Evolutionary conservation across 495 filamentous ascomycete genomes (phyloP), one percentile per base, ranked within the genome.

Genomic region (Talaromyces ruber): DNA sequence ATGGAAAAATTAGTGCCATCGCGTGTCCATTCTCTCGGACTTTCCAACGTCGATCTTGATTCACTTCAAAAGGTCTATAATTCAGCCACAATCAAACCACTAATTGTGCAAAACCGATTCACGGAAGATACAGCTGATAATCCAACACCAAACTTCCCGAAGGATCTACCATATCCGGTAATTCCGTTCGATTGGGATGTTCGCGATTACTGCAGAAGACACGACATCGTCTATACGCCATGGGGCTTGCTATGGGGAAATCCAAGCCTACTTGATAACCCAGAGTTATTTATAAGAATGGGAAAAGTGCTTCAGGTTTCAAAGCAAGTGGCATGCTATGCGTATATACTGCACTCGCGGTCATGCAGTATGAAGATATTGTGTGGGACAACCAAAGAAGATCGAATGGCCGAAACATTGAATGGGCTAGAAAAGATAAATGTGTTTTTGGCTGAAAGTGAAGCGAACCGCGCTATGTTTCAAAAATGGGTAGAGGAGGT

Each of bases 341-440:
- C 30, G 6, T 32, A 18, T 18, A n/a, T 58, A 2, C 12, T 18
- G 16, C 8, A 21, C n/a, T 32, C 6, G 2, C 21, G 22, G 4
- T 18, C n/a, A 6, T 58, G 55, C 30, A 37, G 37, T 18, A 37
- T 34, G 28, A 58, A 22, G 14, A 14, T 39, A 9, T 24, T 58
- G 28, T 58, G 55, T 37, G 30, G 55, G 28, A 58, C 30, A 11
- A 58, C 26, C 21, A 58, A 58, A 29, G 55, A 9, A 29, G 1
- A 58, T 2, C 37, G 55, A 14, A 58, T 58, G 30, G n/a, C 3
- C 4, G 55, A 58, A 29, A 58, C 55, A 12, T 37, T 58, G 11
- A 29, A 58, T 7, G 55, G 55, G 9, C 12, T 39, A 14, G 21
- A 29, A 73, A 76, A 2, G 60, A 73, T 11, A 30, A 18, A 37